phyloP scores from a whole-genome alignment of 257 asterid species.

The Ilex aquifolium region DNA sequence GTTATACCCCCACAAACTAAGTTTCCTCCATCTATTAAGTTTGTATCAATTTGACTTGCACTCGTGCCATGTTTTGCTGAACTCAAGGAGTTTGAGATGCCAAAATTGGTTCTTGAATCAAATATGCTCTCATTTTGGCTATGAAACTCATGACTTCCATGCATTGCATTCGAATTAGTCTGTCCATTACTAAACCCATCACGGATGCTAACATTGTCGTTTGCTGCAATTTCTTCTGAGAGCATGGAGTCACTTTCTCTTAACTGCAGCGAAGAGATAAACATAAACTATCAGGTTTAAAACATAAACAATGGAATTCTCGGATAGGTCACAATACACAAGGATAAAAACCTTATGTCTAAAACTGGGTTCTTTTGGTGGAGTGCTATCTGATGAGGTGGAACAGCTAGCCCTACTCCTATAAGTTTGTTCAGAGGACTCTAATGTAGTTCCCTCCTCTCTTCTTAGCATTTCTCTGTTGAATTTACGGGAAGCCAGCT shows the following conservation, averaged over 20 bases:
- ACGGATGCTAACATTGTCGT: conserved; percentile 11
- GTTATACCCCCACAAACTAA: conserved; percentile 21
- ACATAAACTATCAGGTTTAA: conserved; percentile 3
- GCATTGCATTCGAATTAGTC: conserved; percentile 19
- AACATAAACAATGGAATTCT: conserved; percentile 1
- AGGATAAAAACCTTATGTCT: conserved; percentile 29
- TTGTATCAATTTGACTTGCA: conserved; percentile 19
- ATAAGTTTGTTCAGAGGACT: conserved; percentile 31
- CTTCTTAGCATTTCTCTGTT: conserved; percentile 23
- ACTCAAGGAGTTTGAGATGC: conserved; percentile 24
- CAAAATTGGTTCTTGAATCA: conserved; percentile 18
- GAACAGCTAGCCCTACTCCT: conserved; percentile 27
- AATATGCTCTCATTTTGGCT: conserved; percentile 18
- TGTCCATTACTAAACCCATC: conserved; percentile 21
- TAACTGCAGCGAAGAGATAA: conserved; percentile 36
- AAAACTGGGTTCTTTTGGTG: conserved; percentile 12
- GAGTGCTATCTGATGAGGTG: conserved; percentile 11
- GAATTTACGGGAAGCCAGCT: conserved; percentile 21
- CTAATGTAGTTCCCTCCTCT: conserved; percentile 31
- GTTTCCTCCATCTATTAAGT: conserved; percentile 27
- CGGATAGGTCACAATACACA: not conserved
- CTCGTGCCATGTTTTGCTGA: conserved; percentile 23
- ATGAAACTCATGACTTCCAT: conserved; percentile 20
- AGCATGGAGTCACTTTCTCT: conserved; percentile 21
- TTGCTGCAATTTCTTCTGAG: conserved; percentile 11